Evolutionary conservation across 495 filamentous ascomycete genomes (phyloP).

Genomic region (Trichoderma orchidacearum): DNA sequence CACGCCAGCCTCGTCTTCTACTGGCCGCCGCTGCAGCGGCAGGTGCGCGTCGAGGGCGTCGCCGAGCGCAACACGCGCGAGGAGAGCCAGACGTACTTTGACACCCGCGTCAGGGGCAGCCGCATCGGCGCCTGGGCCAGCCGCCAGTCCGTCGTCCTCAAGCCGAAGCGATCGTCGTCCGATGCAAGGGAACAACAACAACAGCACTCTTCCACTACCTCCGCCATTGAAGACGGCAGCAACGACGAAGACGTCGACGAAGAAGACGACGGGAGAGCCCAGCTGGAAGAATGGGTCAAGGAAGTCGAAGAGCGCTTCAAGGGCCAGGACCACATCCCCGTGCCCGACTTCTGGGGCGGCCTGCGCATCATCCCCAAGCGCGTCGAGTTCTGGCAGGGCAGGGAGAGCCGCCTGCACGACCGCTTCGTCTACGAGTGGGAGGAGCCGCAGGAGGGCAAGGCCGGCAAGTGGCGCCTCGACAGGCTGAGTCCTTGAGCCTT

Average conservation of each 20-base stretch:
- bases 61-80: conserved; percentile 50
- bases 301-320: conserved; percentile 63
- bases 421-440: conserved; percentile 70
- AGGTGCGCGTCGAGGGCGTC: conserved; percentile 72
- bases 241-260: conserved; percentile 17
- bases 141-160: conserved; percentile 63
- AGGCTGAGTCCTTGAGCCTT: conserved; percentile 41
- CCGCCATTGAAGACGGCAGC: too few species aligned
- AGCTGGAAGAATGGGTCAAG: conserved; percentile 54
- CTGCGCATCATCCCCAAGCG: conserved; percentile 71
- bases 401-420: conserved; percentile 80
- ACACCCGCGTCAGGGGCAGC: conserved; percentile 63
- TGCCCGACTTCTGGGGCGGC: conserved; percentile 92
- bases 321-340: conserved; percentile 61
- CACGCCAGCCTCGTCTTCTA: conserved; percentile 64
- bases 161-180: conserved; percentile 20
- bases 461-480: conserved; percentile 40
- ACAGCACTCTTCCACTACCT: too few species aligned
- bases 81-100: conserved; percentile 81
- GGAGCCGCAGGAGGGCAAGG: conserved; percentile 7
- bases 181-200: too few species aligned
- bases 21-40: conserved; percentile 63
- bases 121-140: conserved; percentile 91
- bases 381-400: conserved; percentile 92
- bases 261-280: conserved; percentile 45